A percentile compares a stretch with the other conserved stretches of the same genome.
phyloP scores from a whole-genome alignment of 352 stramenopile genomes.

The Globisporangium viniferum region DNA sequence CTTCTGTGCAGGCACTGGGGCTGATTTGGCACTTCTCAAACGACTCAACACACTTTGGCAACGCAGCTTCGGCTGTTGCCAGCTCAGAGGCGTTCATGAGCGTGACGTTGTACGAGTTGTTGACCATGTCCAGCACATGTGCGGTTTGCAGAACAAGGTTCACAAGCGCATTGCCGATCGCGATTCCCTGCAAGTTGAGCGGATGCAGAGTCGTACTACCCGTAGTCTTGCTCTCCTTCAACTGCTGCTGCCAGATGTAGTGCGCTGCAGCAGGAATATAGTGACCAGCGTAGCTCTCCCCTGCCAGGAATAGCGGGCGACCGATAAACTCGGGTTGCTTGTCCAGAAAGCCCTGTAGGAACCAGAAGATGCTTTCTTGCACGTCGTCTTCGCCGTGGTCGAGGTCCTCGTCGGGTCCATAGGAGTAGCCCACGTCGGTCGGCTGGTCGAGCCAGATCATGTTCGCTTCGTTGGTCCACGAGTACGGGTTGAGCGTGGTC shows the following conservation, averaged over 20 bases:
- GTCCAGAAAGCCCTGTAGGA: background rate
- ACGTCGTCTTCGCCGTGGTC: background rate
- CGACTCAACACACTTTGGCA: background rate
- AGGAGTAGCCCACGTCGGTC: background rate
- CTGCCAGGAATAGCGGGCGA: background rate
- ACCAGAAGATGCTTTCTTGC: background rate
- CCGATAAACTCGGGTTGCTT: background rate
- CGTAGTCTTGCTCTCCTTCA: background rate
- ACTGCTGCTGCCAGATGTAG: background rate
- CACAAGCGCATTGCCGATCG: background rate
- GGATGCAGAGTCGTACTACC: background rate
- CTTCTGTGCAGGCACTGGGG: background rate
- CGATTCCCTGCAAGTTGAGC: background rate
- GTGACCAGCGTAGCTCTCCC: background rate
- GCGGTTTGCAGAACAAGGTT: background rate
- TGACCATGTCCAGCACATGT: background rate
- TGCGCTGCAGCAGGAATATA: background rate
- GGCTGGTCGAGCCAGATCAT: background rate
- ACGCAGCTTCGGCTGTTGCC: background rate
- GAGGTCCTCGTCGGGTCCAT: background rate
- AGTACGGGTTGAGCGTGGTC: background rate
- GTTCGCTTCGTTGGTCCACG: background rate
- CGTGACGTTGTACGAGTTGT: background rate
- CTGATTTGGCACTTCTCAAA: background rate
- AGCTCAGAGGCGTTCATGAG: background rate